These are phyloP conservation scores for Yamadazyma dendronema DNA, from an alignment of 1,139 yeast species.

Conservation along the genomic window DNA sequence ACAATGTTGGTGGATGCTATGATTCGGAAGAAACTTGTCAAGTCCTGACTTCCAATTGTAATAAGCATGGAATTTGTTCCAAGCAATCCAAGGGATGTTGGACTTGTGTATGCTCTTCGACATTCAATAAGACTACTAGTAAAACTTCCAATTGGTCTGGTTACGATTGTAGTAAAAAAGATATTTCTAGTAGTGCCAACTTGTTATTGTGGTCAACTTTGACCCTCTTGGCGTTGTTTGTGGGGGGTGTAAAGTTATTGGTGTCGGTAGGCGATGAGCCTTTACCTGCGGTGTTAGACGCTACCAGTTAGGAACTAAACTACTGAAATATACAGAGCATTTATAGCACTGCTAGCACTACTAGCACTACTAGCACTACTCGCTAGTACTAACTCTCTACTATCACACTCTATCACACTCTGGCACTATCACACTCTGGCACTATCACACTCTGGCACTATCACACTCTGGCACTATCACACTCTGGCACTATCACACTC, in stretches of 20 bases:
- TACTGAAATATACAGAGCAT: conserved; percentile 1
- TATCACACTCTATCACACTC: no score
- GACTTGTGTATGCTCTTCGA: conserved; percentile 58
- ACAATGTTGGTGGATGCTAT: conserved; percentile 26
- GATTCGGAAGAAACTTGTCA: conserved; percentile 52
- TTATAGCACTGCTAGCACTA: no score
- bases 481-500: no score
- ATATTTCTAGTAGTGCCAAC: conserved; percentile 62
- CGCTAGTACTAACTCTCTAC: no score
- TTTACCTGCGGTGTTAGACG: conserved; percentile 67
- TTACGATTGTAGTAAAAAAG: conserved; percentile 61
- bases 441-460: no score
- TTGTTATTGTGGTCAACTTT: conserved; percentile 66
- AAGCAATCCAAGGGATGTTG: conserved; percentile 43
- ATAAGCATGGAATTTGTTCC: conserved; percentile 61
- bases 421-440: no score
- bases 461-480: no score
- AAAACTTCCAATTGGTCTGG: conserved; percentile 70
- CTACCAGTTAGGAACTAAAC: conserved; percentile 35
- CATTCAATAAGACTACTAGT: conserved; percentile 42
- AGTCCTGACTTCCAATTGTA: conserved; percentile 53
- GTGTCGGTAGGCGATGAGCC: conserved; percentile 55
- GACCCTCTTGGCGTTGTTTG: conserved; percentile 44
- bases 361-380: no score
- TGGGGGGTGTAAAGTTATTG: conserved; percentile 55